These are phyloP conservation scores for Epichloe scottii DNA, from an alignment of 2,329 filamentous ascomycete genomes.

Conservation along the genomic window DNA sequence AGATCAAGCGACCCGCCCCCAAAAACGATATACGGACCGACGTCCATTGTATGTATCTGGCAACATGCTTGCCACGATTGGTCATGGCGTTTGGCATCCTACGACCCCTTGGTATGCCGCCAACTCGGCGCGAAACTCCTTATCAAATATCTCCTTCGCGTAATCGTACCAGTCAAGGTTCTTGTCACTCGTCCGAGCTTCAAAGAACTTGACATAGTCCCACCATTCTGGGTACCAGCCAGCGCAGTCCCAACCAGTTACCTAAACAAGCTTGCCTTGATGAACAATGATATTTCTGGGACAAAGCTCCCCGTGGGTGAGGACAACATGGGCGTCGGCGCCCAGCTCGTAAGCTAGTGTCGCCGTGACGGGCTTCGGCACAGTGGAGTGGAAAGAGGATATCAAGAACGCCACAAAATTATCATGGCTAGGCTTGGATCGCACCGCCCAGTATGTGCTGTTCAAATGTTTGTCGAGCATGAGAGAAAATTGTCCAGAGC, in stretches of 20 bases:
- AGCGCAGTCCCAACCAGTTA: constrained; percentile 20
- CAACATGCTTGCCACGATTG: neutral
- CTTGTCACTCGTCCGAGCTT: constrained; percentile 13
- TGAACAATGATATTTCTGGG: constrained; percentile 19
- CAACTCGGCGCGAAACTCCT: constrained; percentile 14
- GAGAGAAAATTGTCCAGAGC: constrained; percentile 10
- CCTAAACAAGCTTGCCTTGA: constrained; percentile 12
- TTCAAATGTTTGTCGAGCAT: constrained; percentile 16
- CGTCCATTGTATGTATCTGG: too few relatives aligned
- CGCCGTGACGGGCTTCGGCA: constrained; percentile 12
- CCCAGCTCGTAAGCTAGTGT: constrained; percentile 12
- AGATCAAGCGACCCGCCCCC: too few relatives aligned
- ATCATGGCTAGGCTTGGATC: constrained; percentile 6
- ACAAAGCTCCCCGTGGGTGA: constrained; percentile 16
- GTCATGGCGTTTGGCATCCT: constrained; percentile 14
- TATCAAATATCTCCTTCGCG: constrained; percentile 16
- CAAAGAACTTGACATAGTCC: constrained; percentile 24
- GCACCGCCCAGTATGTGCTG: constrained; percentile 18
- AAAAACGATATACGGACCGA: too few relatives aligned
- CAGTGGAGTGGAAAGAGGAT: constrained; percentile 14
- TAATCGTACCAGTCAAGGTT: constrained; percentile 22
- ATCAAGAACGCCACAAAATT: constrained; percentile 15
- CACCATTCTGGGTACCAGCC: constrained; percentile 22
- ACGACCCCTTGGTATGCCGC: constrained; percentile 19
- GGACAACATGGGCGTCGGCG: constrained; percentile 7